Conservation (phyloP, 768 basidiomycete species). For the Dictyophora rubrovolvata region DNA sequence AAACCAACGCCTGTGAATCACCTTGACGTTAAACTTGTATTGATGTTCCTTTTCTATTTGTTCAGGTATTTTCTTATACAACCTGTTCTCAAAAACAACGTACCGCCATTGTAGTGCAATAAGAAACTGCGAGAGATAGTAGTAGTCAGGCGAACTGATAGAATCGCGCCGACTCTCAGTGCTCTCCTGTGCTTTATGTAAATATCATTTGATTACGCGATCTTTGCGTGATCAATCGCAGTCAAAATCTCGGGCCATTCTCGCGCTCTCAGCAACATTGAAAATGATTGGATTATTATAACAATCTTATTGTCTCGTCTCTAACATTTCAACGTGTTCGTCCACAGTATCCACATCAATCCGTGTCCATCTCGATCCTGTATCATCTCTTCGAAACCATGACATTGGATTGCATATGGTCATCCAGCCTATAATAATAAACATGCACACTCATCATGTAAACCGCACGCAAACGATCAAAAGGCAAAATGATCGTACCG, state of each 20-base stretch:
- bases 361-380: slow-evolving; percentile 51
- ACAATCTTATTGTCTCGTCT: background rate
- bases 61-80: background rate
- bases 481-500: background rate
- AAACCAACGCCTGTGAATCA: slow-evolving; percentile 17
- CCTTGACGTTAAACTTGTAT: slow-evolving; percentile 83
- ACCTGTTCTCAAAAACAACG: background rate
- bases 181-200: background rate
- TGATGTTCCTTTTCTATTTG: slow-evolving; percentile 23
- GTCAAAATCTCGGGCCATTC: background rate
- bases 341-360: slow-evolving; percentile 65
- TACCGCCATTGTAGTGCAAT: slow-evolving; percentile 2
- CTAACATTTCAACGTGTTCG: slow-evolving; percentile 57
- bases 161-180: too few species aligned
- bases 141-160: background rate
- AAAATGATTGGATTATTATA: background rate
- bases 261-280: background rate
- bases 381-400: slow-evolving; percentile 40
- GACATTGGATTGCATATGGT: slow-evolving; percentile 34
- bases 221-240: background rate
- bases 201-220: background rate
- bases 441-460: background rate
- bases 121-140: background rate
- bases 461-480: background rate
- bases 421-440: slow-evolving; percentile 15